Percentiles rank a stretch among this genome's conserved stretches.
Evolutionary conservation across 306 rosid species (phyloP).

Genomic region (Chamaecrista fasciculata): DNA sequence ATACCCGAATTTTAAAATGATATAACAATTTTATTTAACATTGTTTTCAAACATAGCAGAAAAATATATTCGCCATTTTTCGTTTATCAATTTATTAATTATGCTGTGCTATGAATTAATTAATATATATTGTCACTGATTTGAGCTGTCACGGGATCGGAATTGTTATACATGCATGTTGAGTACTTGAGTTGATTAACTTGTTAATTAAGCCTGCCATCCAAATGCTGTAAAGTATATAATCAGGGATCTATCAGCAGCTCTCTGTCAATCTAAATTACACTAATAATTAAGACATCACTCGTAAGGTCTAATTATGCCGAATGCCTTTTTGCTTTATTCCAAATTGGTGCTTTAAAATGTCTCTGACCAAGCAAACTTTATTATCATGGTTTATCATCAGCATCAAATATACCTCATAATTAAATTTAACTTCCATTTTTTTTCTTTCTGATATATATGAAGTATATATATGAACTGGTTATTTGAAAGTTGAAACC

Average conservation of each 20-base stretch:
- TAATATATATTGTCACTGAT: neutral
- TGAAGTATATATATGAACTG: no score
- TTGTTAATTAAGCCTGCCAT: neutral
- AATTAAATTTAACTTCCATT: neutral
- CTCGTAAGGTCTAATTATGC: constrained; percentile 26
- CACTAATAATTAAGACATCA: constrained; percentile 33
- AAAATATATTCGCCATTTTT: neutral
- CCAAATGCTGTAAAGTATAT: constrained; percentile 29
- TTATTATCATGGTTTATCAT: no score
- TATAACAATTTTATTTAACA: no score
- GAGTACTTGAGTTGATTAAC: no score
- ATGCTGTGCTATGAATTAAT: neutral
- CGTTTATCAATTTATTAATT: neutral
- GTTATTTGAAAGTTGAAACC: no score
- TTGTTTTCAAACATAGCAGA: neutral
- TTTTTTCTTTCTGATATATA: neutral
- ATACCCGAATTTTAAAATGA: no score
- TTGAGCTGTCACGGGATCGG: neutral
- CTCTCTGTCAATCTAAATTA: constrained; percentile 27
- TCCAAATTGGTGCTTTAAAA: constrained; percentile 25
- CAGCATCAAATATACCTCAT: neutral
- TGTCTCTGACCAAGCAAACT: constrained; percentile 17
- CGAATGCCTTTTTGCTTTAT: constrained; percentile 35
- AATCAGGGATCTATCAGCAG: constrained; percentile 36
- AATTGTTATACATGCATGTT: neutral